phyloP scores from a whole-genome alignment of 2,329 filamentous ascomycete species.

The Colletotrichum spinosum region DNA sequence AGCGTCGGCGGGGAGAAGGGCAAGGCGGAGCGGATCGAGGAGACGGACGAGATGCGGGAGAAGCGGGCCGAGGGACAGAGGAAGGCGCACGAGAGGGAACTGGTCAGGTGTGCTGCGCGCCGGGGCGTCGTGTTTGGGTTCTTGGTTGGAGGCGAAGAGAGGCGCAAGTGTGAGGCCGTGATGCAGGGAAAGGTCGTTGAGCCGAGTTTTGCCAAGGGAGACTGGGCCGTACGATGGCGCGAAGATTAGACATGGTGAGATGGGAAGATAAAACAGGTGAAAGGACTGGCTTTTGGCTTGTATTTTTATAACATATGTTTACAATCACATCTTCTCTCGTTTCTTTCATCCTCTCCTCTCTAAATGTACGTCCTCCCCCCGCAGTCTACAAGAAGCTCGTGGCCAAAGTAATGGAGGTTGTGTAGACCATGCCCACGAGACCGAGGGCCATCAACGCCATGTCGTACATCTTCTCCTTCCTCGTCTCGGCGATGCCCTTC shows the following conservation, averaged over 20 bases:
- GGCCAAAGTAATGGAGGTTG: slow-evolving; percentile 70
- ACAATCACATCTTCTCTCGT: neutral
- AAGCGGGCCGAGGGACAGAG: slow-evolving; percentile 62
- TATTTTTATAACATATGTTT: neutral
- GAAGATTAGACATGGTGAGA: slow-evolving; percentile 45
- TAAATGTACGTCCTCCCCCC: neutral
- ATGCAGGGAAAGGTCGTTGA: slow-evolving; percentile 70
- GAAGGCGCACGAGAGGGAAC: slow-evolving; percentile 60
- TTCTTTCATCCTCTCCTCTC: neutral
- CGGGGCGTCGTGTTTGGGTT: slow-evolving; percentile 69
- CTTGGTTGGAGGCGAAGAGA: slow-evolving; percentile 39
- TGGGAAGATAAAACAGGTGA: neutral
- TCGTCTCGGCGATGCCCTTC: slow-evolving; percentile 71
- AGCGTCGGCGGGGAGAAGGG: slow-evolving; percentile 68
- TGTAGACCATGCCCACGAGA: slow-evolving; percentile 76
- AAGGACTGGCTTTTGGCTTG: slow-evolving; percentile 5
- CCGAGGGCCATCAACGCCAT: slow-evolving; percentile 73
- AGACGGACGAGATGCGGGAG: slow-evolving; percentile 62
- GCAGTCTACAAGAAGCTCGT: slow-evolving; percentile 49
- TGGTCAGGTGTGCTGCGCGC: slow-evolving; percentile 72
- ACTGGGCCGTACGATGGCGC: slow-evolving; percentile 69
- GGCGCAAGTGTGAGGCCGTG: slow-evolving; percentile 67
- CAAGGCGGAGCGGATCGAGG: slow-evolving; percentile 61
- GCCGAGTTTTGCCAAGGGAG: slow-evolving; percentile 70
- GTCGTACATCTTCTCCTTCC: slow-evolving; percentile 68